A percentile compares a stretch with the other conserved stretches of the same genome.
phyloP scores from a whole-genome alignment of 2,329 filamentous ascomycete species.

The Fusarium sp. region DNA sequence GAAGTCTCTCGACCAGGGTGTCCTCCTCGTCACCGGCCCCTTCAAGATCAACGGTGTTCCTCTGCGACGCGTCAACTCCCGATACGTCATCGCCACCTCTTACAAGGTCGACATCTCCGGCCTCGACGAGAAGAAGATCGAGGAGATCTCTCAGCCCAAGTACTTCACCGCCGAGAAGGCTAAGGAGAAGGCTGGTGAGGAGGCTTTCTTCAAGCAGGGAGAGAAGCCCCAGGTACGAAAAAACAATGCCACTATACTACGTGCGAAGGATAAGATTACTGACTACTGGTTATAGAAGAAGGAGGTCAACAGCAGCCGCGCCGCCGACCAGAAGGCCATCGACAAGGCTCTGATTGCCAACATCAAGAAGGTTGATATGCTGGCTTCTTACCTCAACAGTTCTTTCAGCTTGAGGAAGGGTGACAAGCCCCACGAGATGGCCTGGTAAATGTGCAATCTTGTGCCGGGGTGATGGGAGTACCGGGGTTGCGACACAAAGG shows the following conservation, averaged over 20 bases:
- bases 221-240: constrained; percentile 92
- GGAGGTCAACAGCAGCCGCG: constrained; percentile 89
- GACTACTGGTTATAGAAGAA: constrained; percentile 80
- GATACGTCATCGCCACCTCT: constrained; percentile 93
- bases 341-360: constrained; percentile 94
- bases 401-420: constrained; percentile 99
- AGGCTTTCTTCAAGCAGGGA: constrained; percentile 99
- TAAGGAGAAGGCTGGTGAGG: constrained; percentile 95
- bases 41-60: constrained; percentile 99
- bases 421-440: constrained; percentile 99
- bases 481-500: constrained; percentile 49
- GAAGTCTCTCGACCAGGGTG: constrained; percentile 96
- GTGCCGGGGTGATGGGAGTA: constrained; percentile 44
- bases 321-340: constrained; percentile 97
- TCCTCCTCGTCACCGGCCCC: constrained; percentile 98
- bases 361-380: constrained; percentile 98
- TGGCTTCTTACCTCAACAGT: constrained; percentile 92
- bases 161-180: constrained; percentile 98
- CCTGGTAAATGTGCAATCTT: constrained; percentile 78
- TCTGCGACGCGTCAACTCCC: constrained; percentile 91
- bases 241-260: neutral
- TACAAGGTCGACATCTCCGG: constrained; percentile 86
- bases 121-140: constrained; percentile 90
- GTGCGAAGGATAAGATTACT: constrained; percentile 29
- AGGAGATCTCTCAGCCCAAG: constrained; percentile 77